Percentiles rank a stretch among this genome's conserved stretches.
phyloP scores from a whole-genome alignment of 371 early-diverging fungal genomes.

The Rhizopus delemar region DNA sequence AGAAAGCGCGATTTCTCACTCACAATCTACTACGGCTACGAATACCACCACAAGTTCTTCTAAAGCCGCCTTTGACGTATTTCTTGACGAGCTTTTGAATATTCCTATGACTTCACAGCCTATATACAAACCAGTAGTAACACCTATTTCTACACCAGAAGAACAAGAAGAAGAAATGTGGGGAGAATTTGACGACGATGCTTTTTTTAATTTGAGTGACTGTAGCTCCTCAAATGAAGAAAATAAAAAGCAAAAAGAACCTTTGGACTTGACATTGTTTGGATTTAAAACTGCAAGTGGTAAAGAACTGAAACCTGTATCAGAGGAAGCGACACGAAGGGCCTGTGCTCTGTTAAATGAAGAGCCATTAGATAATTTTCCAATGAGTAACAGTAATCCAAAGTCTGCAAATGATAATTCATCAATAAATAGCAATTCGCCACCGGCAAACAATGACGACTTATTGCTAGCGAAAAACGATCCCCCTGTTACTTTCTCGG shows the following conservation, averaged over 20 bases:
- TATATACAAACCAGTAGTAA: background rate
- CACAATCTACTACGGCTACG: background rate
- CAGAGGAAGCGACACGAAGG: constrained; percentile 1
- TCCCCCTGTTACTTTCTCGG: background rate
- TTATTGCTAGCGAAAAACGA: background rate
- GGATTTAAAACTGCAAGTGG: constrained; percentile 19
- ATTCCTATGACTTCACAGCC: constrained; percentile 9
- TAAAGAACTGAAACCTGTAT: constrained; percentile 8
- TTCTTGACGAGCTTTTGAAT: constrained; percentile 17
- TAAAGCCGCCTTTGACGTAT: constrained; percentile 10
- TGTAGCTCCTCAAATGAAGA: background rate
- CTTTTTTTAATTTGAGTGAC: constrained; percentile 5
- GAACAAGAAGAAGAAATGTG: constrained; percentile 3
- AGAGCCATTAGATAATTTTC: background rate
- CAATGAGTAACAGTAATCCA: background rate
- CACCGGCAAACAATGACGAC: no score
- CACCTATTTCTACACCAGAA: background rate
- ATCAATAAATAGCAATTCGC: no score
- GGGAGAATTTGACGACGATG: background rate
- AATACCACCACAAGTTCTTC: background rate
- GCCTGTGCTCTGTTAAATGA: background rate
- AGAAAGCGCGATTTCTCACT: background rate
- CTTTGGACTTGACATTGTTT: background rate
- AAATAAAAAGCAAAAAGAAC: background rate
- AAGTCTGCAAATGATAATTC: no score